Evolutionary conservation across 2,329 filamentous ascomycete species (phyloP).

Genomic region (Nothomitra cinnamomea): DNA sequence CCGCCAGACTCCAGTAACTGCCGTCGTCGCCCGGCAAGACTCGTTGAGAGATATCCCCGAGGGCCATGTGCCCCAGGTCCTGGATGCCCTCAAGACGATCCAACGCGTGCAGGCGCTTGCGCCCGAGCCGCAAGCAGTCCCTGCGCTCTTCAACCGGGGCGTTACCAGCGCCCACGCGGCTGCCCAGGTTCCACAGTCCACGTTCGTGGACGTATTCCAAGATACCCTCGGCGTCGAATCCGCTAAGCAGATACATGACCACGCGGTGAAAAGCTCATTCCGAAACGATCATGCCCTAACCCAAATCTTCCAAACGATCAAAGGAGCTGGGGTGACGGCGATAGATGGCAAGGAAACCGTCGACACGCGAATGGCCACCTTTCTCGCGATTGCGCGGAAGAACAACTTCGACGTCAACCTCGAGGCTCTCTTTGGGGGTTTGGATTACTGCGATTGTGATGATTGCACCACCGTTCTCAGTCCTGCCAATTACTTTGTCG

Average conservation of each 20-base stretch:
- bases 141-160: not conserved
- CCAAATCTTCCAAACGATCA: not conserved
- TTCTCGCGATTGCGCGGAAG: too few species aligned
- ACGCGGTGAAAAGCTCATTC: not conserved
- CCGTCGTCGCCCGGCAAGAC: not conserved
- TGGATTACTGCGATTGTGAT: conserved; percentile 9
- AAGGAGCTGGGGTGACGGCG: not conserved
- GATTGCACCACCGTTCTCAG: conserved; percentile 12
- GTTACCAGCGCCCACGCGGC: not conserved
- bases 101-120: not conserved
- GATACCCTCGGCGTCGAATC: not conserved
- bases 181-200: not conserved
- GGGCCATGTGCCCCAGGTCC: not conserved
- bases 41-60: too few species aligned
- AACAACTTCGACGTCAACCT: conserved; percentile 1
- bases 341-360: not conserved
- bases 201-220: not conserved
- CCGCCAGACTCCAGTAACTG: not conserved
- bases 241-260: not conserved
- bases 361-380: too few species aligned
- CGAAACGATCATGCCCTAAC: not conserved
- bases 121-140: not conserved
- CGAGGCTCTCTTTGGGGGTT: conserved; percentile 8
- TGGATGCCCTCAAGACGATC: not conserved
- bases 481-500: conserved; percentile 14